A percentile compares a stretch with the other conserved stretches of the same genome.
These are phyloP conservation scores for Saitozyma podzolica DNA, from an alignment of 768 basidiomycete genomes.

Conservation along the genomic window DNA sequence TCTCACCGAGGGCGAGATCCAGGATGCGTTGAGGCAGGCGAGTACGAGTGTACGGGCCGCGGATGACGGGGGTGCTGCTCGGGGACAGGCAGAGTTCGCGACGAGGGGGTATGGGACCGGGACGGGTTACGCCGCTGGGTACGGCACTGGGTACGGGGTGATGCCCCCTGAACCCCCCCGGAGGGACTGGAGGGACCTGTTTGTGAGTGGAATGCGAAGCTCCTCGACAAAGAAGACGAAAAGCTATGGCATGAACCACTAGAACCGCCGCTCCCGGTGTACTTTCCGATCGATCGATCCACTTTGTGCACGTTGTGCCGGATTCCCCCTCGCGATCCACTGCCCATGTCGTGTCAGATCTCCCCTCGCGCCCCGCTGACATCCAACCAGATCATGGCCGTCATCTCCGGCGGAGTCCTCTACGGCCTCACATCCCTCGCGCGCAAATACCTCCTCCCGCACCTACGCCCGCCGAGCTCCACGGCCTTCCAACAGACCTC, in stretches of 20 bases:
- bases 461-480: slow-evolving; percentile 80
- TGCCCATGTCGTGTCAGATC: too few relatives aligned
- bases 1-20: slow-evolving; percentile 76
- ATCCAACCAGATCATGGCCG: slow-evolving; percentile 86
- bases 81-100: slow-evolving; percentile 13
- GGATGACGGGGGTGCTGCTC: neutral
- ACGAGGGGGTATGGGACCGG: neutral
- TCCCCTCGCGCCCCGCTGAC: too few relatives aligned
- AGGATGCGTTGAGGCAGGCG: slow-evolving; percentile 69
- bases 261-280: too few relatives aligned
- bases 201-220: too few relatives aligned
- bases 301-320: too few relatives aligned
- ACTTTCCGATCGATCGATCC: too few relatives aligned
- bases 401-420: slow-evolving; percentile 79
- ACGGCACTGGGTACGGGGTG: slow-evolving; percentile 20
- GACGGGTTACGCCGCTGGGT: neutral
- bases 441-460: slow-evolving; percentile 87
- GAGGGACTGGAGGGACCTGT: slow-evolving; percentile 97
- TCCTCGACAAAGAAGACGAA: too few relatives aligned
- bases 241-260: too few relatives aligned
- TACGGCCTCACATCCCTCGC: slow-evolving; percentile 80
- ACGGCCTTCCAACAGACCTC: slow-evolving; percentile 88
- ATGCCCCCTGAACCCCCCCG: slow-evolving; percentile 57
- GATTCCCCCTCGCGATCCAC: too few relatives aligned
- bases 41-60: too few relatives aligned